A percentile compares a stretch with the other conserved stretches of the same genome.
Conservation (phyloP, 495 filamentous ascomycete species). For the Aspergillus ostianus region DNA sequence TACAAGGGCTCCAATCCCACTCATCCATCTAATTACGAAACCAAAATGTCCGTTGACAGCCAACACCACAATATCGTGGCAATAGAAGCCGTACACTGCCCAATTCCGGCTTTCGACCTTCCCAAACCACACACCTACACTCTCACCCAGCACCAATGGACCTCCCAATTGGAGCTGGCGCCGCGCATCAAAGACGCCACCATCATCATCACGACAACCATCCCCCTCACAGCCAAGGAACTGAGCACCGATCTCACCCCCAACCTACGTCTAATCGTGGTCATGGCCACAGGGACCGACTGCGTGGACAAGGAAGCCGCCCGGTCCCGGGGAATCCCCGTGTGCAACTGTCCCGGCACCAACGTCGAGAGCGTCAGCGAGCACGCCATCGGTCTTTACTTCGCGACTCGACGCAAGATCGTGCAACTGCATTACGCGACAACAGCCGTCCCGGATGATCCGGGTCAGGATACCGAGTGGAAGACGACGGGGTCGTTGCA, state of each 20-base stretch:
- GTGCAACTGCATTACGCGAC: slow-evolving; percentile 31
- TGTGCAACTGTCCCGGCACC: slow-evolving; percentile 47
- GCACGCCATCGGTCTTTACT: slow-evolving; percentile 54
- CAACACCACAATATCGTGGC: slow-evolving; percentile 40
- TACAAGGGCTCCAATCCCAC: not conserved
- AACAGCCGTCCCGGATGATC: slow-evolving; percentile 1
- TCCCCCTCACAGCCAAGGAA: slow-evolving; percentile 33
- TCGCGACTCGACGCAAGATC: slow-evolving; percentile 45
- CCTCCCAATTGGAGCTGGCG: slow-evolving; percentile 29
- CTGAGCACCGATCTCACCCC: slow-evolving; percentile 29
- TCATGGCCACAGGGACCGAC: slow-evolving; percentile 53
- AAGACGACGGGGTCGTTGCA: slow-evolving; percentile 23
- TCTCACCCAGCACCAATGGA: slow-evolving; percentile 31
- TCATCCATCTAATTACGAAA: not conserved
- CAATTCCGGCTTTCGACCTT: slow-evolving; percentile 40
- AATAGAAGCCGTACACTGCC: slow-evolving; percentile 45
- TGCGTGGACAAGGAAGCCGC: slow-evolving; percentile 48
- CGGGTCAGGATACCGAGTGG: slow-evolving; percentile 26
- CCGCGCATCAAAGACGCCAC: slow-evolving; percentile 45
- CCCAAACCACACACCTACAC: slow-evolving; percentile 29
- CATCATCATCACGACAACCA: slow-evolving; percentile 44
- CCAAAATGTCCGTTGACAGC: not conserved
- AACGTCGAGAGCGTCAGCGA: slow-evolving; percentile 54
- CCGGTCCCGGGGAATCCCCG: slow-evolving; percentile 38
- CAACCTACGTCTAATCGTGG: slow-evolving; percentile 44